Base-by-base conservation (phyloP, 257 asterid species). In the Rehmannia glutinosa region DNA sequence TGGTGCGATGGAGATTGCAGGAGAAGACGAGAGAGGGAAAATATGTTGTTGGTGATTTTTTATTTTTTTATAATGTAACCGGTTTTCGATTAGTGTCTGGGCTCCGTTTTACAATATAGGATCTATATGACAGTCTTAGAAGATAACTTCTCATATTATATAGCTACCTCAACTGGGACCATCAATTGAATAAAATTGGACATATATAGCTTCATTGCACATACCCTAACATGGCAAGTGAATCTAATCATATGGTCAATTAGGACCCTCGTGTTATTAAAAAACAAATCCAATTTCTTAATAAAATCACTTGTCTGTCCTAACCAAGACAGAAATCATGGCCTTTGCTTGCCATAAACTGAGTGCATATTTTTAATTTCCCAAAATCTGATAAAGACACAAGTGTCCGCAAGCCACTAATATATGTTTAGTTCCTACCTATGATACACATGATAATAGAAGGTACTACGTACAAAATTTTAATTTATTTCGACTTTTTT, bases 251-350 rank as follows among this genome's bases (percentile, higher is more conserved):
- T 67, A 46, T 63, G 64, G 64, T 28, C 42, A 39, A 62, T 63
- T 35, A 33, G 49, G 73, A n/a, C 51, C 61, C 30, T 53, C 36
- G 36, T 17, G 39, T 13, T 63, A 66, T 61, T 42, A 39, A 7
- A 33, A 41, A 63, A 62, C 71, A 53, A 71, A 39, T 19, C 24
- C 30, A 41, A 19, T 17, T 28, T 4, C 12, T 42, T 15, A 52
- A 69, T 8, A 6, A 21, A 49, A 24, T 11, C 3, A 51, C 35
- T 41, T 64, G 53, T 46, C 51, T 64, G 61, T 43, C 71, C 6
- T 38, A 49, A 49, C 46, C 73, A 63, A 39, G 51, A 12, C 65
- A 70, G 6, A 38, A 46, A 66, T 66, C 66, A 70, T 70, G 81
- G 12, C 32, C 55, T 65, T 70, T 70, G 73, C 55, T 58, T 46